Percentiles rank a stretch among this genome's conserved stretches.
Conservation (phyloP, 2,329 filamentous ascomycete genomes). For the Cadophora sp. region DNA sequence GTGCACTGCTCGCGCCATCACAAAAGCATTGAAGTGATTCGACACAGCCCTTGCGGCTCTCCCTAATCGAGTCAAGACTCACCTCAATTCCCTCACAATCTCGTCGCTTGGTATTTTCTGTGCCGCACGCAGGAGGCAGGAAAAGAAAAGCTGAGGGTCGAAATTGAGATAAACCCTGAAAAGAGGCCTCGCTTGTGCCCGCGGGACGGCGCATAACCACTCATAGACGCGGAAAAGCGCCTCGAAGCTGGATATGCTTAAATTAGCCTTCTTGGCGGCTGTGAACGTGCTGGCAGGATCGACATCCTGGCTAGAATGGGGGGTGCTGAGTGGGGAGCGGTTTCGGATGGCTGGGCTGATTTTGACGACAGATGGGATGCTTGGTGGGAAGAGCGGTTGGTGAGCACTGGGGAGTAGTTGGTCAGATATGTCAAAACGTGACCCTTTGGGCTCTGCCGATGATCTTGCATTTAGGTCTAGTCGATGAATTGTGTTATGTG, state of each 20-base stretch:
- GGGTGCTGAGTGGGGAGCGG: conserved; percentile 1
- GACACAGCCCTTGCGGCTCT: conserved; percentile 5
- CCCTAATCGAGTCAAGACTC: neutral
- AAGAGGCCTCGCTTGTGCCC: conserved; percentile 1
- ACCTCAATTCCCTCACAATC: neutral
- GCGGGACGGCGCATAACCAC: conserved; percentile 7
- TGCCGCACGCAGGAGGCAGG: conserved; percentile 9
- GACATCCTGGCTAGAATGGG: neutral
- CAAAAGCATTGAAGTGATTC: neutral
- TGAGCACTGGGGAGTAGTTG: no score
- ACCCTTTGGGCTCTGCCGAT: neutral
- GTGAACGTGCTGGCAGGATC: conserved; percentile 13
- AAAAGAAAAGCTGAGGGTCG: neutral
- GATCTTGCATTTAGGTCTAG: no score
- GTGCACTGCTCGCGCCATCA: no score
- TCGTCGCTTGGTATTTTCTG: neutral
- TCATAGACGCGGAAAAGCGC: conserved; percentile 10
- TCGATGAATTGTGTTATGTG: no score
- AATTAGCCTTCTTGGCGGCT: conserved; percentile 14
- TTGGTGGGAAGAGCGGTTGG: no score
- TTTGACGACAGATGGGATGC: neutral
- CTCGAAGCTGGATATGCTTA: conserved; percentile 14
- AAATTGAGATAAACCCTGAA: neutral
- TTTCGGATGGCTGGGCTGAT: neutral
- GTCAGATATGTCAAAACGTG: neutral